Base-by-base conservation (phyloP, 2,329 filamentous ascomycete species). In the Colletotrichum euphorbiae region DNA sequence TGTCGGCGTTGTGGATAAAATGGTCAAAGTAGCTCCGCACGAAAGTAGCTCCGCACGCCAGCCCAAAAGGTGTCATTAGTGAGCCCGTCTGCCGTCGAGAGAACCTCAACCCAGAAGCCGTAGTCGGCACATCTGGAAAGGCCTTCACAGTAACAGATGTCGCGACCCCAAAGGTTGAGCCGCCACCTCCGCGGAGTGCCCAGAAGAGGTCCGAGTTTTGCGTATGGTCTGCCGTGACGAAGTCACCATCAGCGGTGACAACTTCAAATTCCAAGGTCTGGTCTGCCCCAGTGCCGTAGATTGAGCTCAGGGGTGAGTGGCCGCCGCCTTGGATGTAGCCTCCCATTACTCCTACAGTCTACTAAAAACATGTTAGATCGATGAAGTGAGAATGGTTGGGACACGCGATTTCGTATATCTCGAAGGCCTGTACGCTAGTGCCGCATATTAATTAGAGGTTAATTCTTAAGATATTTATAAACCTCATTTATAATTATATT, bases 271-370 rank as follows among this genome's bases (percentile, higher is more conserved):
- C 80, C 2, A 91, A 78, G 0, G 84, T 82, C 51, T 91, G 84
- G 69, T 91, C 89, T 0, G 87, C 87, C 6, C 77, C 85, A 0
- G 91, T 79, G 6, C 89, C 89, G 51, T 85, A 86, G 9, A 74
- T 77, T 1, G 84, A 84, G 36, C 79, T 80, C 0, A 91, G 78
- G 0, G 83, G 78, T 0, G 82, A 83, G 72, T 90, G 87, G 0
- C 89, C 89, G 9, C 87, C 89, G 5, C 87, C 88, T 72, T 88
- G 86, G 2, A 80, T 83, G 71, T 85, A 91, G 0, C 88, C 88
- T 13, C 89, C 89, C 0, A 85, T 83, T 5, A 88, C 71, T 0
- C 87, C 88, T 4, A 90, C 87, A 0, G 83, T 85, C 1, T 66
- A 7, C n/a, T 7, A 4, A 8, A 5, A 9, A n/a, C 3, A 13